These are phyloP conservation scores for Microsporum ferrugineum DNA, from an alignment of 2,329 filamentous ascomycete species.

Conservation along the genomic window DNA sequence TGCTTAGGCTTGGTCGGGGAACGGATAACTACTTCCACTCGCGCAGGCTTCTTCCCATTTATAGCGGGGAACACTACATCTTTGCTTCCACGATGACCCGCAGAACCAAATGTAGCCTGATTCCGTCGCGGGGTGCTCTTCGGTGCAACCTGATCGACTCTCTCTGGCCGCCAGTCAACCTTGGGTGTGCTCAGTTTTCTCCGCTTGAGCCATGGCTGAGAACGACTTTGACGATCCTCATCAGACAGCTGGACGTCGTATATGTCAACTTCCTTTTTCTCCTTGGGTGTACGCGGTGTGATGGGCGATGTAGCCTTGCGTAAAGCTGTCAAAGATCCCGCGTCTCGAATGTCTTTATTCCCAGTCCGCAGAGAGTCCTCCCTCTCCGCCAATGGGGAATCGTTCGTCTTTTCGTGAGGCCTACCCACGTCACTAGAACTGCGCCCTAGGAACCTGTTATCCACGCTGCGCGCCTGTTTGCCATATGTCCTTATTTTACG, in stretches of 20 bases:
- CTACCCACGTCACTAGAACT: neutral
- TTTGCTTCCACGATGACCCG: neutral
- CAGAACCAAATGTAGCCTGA: neutral
- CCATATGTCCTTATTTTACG: conserved; percentile 15
- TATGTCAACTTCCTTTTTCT: conserved; percentile 8
- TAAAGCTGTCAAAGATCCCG: neutral
- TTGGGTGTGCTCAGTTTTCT: conserved; percentile 12
- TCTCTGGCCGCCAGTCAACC: neutral
- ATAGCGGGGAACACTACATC: neutral
- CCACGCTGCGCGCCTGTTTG: conserved; percentile 9
- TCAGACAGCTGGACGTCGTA: conserved; percentile 23
- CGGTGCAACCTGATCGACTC: neutral
- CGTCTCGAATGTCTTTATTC: neutral
- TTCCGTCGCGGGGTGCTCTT: neutral
- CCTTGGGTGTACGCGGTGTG: neutral
- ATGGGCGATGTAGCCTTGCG: neutral
- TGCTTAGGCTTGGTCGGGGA: neutral
- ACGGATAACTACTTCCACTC: conserved; percentile 2
- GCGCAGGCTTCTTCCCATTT: neutral
- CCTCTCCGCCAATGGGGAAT: neutral
- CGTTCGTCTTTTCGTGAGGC: neutral
- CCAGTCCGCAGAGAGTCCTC: neutral
- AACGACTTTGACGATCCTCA: conserved; percentile 11
- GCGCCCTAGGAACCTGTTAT: neutral
- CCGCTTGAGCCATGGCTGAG: conserved; percentile 11